A percentile compares a stretch with the other conserved stretches of the same genome.
Evolutionary conservation across 2,329 filamentous ascomycete species (phyloP).

Genomic region (Myriosclerotinia scirpicola): DNA sequence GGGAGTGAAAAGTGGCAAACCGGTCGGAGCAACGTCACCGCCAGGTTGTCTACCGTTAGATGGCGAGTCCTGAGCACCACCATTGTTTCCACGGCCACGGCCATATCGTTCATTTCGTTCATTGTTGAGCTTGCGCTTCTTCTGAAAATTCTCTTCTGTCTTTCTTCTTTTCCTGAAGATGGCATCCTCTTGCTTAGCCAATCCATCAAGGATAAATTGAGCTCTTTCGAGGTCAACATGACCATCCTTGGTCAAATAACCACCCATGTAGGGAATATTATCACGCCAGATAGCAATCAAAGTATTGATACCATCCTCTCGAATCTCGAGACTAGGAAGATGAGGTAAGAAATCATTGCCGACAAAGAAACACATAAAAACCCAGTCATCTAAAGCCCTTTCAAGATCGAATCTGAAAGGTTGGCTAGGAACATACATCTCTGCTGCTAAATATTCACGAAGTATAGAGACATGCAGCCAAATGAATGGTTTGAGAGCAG

Average conservation of each 20-base stretch:
- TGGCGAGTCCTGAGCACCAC: constrained; percentile 35
- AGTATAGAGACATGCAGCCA: constrained; percentile 94
- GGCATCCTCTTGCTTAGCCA: constrained; percentile 88
- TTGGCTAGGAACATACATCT: constrained; percentile 79
- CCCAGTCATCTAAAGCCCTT: constrained; percentile 94
- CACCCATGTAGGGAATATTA: constrained; percentile 86
- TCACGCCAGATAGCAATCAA: constrained; percentile 97
- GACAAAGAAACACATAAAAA: constrained; percentile 99
- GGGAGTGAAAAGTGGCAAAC: constrained; percentile 58
- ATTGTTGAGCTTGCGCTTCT: constrained; percentile 73
- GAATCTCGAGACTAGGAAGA: constrained; percentile 93
- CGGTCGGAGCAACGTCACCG: constrained; percentile 42
- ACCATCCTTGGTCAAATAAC: constrained; percentile 94
- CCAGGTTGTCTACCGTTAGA: constrained; percentile 35
- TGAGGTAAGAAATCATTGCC: constrained; percentile 98
- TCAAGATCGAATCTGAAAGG: constrained; percentile 92
- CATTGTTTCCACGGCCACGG: constrained; percentile 40
- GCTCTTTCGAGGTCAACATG: constrained; percentile 83
- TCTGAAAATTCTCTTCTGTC: constrained; percentile 79
- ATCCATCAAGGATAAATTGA: constrained; percentile 81
- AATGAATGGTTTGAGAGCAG: constrained; percentile 85
- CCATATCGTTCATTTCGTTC: constrained; percentile 44
- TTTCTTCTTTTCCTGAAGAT: constrained; percentile 91
- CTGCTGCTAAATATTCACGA: constrained; percentile 88
- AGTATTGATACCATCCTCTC: constrained; percentile 95